These are phyloP conservation scores for Wickerhamomyces subpelliculosus DNA, from an alignment of 805 yeast species.

Conservation along the genomic window DNA sequence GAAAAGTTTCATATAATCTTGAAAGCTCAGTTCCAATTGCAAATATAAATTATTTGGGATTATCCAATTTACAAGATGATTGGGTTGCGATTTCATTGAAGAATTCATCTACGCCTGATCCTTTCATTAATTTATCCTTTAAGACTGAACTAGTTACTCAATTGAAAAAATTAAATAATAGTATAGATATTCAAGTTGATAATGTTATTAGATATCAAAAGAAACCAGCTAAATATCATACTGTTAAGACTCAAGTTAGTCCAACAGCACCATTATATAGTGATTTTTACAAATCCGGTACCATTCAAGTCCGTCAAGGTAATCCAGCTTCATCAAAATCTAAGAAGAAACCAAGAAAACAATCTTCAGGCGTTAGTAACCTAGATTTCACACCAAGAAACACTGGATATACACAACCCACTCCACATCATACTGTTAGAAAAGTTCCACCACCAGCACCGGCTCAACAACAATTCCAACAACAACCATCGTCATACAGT, in stretches of 20 bases:
- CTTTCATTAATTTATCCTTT: slow-evolving; percentile 71
- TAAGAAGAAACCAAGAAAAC: slow-evolving; percentile 69
- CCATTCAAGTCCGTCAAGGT: slow-evolving; percentile 76
- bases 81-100: slow-evolving; percentile 64
- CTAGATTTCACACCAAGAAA: slow-evolving; percentile 25
- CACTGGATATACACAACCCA: slow-evolving; percentile 8
- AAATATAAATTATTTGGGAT: slow-evolving; percentile 52
- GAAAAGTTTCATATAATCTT: slow-evolving; percentile 47
- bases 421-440: slow-evolving; percentile 17
- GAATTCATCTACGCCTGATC: slow-evolving; percentile 53
- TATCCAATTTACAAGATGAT: slow-evolving; percentile 81
- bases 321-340: slow-evolving; percentile 66
- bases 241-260: slow-evolving; percentile 62
- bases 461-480: slow-evolving; percentile 5
- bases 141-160: slow-evolving; percentile 86
- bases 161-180: slow-evolving; percentile 52
- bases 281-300: slow-evolving; percentile 83
- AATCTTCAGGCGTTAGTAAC: slow-evolving; percentile 14
- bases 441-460: slow-evolving; percentile 24
- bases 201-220: slow-evolving; percentile 76
- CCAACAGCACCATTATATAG: slow-evolving; percentile 56
- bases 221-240: slow-evolving; percentile 77
- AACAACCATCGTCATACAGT: slow-evolving; percentile 10
- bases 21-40: slow-evolving; percentile 60
- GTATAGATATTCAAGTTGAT: slow-evolving; percentile 58